A percentile compares a stretch with the other conserved stretches of the same genome.
These are phyloP conservation scores for Colletotrichum paranaense DNA, from an alignment of 2,329 filamentous ascomycete species.

Conservation along the genomic window DNA sequence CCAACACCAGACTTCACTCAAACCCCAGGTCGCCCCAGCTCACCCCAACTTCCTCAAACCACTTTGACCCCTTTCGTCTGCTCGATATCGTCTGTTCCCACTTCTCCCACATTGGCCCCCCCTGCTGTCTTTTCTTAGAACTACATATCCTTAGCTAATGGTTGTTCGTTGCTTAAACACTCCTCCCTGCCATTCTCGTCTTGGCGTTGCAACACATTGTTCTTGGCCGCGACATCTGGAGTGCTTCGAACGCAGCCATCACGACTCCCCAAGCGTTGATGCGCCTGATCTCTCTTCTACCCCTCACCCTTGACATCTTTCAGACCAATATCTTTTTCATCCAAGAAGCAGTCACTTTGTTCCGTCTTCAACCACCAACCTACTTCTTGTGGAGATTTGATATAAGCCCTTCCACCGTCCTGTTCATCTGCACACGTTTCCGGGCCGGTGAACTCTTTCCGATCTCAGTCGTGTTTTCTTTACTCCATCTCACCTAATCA, in stretches of 20 bases:
- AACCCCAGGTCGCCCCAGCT: conserved; percentile 3
- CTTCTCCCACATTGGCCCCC: not conserved
- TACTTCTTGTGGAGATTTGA: conserved; percentile 9
- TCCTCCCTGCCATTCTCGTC: conserved; percentile 12
- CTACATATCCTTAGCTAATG: not conserved
- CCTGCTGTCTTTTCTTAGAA: conserved; percentile 9
- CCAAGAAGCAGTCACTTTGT: not conserved
- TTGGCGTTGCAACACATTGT: conserved; percentile 27
- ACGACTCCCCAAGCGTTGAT: conserved; percentile 4
- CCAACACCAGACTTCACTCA: not conserved
- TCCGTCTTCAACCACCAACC: not conserved
- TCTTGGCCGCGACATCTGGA: conserved; percentile 27
- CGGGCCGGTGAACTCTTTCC: conserved; percentile 16
- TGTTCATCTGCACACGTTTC: conserved; percentile 3
- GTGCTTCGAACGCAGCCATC: conserved; percentile 29
- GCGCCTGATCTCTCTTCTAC: conserved; percentile 19
- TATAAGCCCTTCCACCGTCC: conserved; percentile 27
- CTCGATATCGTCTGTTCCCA: conserved; percentile 3
- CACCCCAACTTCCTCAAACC: not conserved
- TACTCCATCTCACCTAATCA: conserved; percentile 17
- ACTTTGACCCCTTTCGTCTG: conserved; percentile 22
- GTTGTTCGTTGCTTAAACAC: not conserved
- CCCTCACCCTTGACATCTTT: conserved; percentile 9
- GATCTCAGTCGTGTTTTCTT: conserved; percentile 17
- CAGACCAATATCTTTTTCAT: conserved; percentile 8